phyloP scores from a whole-genome alignment of 2,329 filamentous ascomycete species.

The Colletotrichum sp. region DNA sequence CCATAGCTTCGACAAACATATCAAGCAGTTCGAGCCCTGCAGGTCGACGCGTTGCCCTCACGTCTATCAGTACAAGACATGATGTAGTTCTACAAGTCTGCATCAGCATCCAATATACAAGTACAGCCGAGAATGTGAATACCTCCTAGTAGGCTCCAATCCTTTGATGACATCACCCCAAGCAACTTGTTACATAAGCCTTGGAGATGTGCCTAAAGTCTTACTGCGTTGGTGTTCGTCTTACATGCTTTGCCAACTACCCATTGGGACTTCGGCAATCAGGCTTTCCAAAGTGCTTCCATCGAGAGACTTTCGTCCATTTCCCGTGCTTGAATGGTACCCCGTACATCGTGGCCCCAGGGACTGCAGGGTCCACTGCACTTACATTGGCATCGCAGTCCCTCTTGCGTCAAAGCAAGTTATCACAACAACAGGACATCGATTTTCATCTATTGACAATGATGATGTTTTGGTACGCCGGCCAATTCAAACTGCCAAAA shows the following conservation, averaged over 20 bases:
- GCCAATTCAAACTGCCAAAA: too few relatives aligned
- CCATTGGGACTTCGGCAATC: not conserved
- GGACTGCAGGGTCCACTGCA: not conserved
- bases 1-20: not conserved
- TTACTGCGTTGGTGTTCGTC: not conserved
- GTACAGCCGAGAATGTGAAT: not conserved
- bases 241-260: not conserved
- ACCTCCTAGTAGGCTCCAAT: not conserved
- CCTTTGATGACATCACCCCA: not conserved
- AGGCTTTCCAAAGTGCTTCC: not conserved
- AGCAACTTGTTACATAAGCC: not conserved
- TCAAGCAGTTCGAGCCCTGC: not conserved
- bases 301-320: not conserved
- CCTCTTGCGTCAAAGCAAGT: not conserved
- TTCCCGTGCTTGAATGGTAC: not conserved
- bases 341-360: not conserved
- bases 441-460: not conserved
- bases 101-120: not conserved
- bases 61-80: not conserved
- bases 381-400: not conserved
- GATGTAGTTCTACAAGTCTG: not conserved
- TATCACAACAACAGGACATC: rapidly evolving
- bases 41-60: not conserved
- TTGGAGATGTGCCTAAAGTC: not conserved
- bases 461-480: not conserved